Base-by-base conservation (phyloP, 2,329 filamentous ascomycete genomes). In the Xylariaceae sp. region DNA sequence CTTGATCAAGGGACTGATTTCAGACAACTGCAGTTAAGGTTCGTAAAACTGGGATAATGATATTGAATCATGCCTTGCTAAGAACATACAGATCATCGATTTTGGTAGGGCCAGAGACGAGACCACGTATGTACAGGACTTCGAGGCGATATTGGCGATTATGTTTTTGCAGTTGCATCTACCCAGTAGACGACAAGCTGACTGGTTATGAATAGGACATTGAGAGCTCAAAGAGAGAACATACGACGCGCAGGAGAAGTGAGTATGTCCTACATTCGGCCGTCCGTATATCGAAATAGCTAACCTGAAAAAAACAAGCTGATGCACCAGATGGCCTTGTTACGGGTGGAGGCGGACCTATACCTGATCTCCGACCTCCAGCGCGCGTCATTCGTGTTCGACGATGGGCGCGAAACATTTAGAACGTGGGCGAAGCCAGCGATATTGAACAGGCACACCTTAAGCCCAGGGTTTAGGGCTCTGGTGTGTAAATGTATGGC, bases 21-120 rank as follows among this genome's bases (percentile, higher is more conserved):
- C 32, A 41, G 19, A 2, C 19, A 30, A 31, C 40, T 8, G 2
- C 11, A 56, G 56, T 56, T 19, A 58, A 58, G 19, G 56, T 58
- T 3, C 50, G 56, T 6, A 32, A 32, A n/a, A 3, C 32, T 2
- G 2, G 27, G n/a, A 41, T 19, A 2, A 32, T 12, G 6, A 3
- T 6, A 31, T 9, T 4, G 3, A 8, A 27, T 19, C 27, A 4
- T 29, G 2, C 3, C 30, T 55, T 30, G 46, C 32, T 47, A 39
- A 53, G 1, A 6, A n/a, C 4, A 0, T 9, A 37, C 30, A 58
- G 56, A 42, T 58, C 4, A 55, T 58, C 11, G 56, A 58, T 37
- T 58, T 55, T 30, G 56, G 53, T 3, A 1, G 39, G 5, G 4
- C 46, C 12, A 6, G 32, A 4, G 26, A 3, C 5, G 2, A 2